Conservation (phyloP, 1,139 yeast species). For the Lodderomyces theae region DNA sequence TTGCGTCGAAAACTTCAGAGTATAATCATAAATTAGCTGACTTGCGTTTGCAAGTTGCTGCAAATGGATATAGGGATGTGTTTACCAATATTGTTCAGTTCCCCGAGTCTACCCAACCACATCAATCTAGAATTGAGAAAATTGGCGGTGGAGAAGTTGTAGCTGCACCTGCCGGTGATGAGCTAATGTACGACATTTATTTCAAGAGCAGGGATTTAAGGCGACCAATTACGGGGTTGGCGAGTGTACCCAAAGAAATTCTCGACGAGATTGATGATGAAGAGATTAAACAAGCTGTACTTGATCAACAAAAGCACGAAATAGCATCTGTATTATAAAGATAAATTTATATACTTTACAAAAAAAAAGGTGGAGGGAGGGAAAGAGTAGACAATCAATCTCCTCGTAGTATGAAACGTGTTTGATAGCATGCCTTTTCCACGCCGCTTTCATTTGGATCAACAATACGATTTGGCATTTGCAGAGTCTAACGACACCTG, state of each 20-base stretch:
- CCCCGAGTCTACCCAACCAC: constrained; percentile 82
- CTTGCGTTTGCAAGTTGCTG: constrained; percentile 53
- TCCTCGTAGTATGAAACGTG: too few species aligned
- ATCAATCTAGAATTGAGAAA: constrained; percentile 23
- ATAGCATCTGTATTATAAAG: constrained; percentile 11
- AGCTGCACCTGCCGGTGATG: constrained; percentile 6
- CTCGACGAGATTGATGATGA: constrained; percentile 56
- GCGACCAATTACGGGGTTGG: constrained; percentile 61
- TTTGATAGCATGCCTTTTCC: too few species aligned
- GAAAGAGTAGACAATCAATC: too few species aligned
- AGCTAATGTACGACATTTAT: constrained; percentile 48
- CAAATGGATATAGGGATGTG: constrained; percentile 70
- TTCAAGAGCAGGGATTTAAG: constrained; percentile 10
- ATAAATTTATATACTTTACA: background rate
- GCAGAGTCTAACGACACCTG: too few species aligned
- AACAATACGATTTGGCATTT: too few species aligned
- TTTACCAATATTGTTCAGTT: constrained; percentile 77
- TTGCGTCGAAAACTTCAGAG: constrained; percentile 71
- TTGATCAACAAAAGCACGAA: constrained; percentile 64
- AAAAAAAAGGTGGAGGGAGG: background rate
- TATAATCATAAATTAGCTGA: constrained; percentile 63
- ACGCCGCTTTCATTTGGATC: too few species aligned
- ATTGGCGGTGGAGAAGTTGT: too few species aligned
- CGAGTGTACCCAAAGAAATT: constrained; percentile 53
- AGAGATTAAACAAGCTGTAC: constrained; percentile 58